phyloP scores from a whole-genome alignment of 257 asterid species.

The Cinchona pubescens region DNA sequence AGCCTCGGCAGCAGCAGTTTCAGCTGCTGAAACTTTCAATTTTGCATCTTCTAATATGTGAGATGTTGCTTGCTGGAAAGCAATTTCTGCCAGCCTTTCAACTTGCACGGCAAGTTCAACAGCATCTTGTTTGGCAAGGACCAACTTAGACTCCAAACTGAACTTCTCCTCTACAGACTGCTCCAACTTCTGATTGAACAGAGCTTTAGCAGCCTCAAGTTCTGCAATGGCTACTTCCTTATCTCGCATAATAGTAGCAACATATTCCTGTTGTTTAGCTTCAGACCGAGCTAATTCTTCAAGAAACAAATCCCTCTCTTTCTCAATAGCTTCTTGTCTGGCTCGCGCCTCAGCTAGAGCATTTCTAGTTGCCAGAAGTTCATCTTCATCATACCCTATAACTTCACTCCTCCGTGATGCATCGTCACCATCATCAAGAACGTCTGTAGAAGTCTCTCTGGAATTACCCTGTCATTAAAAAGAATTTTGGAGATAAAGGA shows the following conservation, averaged over 20 bases:
- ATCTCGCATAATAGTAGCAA: constrained; percentile 28
- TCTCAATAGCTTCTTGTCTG: constrained; percentile 29
- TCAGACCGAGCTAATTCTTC: constrained; percentile 34
- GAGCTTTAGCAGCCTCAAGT: constrained; percentile 37
- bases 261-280: constrained; percentile 36
- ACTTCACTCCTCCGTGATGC: constrained; percentile 21
- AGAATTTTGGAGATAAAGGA: not conserved
- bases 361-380: constrained; percentile 24
- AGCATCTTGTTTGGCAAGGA: constrained; percentile 43
- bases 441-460: constrained; percentile 20
- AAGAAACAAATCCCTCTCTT: constrained; percentile 32
- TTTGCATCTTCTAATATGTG: constrained; percentile 45
- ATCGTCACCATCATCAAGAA: constrained; percentile 28
- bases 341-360: constrained; percentile 28
- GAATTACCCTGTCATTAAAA: constrained; percentile 30
- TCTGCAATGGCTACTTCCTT: constrained; percentile 37
- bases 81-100: constrained; percentile 39
- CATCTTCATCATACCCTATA: constrained; percentile 24
- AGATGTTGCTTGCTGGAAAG: constrained; percentile 45
- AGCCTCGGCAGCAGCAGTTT: constrained; percentile 39
- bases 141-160: constrained; percentile 37
- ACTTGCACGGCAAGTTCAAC: constrained; percentile 48
- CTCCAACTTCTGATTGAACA: constrained; percentile 34
- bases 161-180: constrained; percentile 36
- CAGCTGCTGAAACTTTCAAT: constrained; percentile 39